These are phyloP conservation scores for Amborella trichopoda DNA, from an alignment of 164 flowering plant species.

Conservation along the genomic window DNA sequence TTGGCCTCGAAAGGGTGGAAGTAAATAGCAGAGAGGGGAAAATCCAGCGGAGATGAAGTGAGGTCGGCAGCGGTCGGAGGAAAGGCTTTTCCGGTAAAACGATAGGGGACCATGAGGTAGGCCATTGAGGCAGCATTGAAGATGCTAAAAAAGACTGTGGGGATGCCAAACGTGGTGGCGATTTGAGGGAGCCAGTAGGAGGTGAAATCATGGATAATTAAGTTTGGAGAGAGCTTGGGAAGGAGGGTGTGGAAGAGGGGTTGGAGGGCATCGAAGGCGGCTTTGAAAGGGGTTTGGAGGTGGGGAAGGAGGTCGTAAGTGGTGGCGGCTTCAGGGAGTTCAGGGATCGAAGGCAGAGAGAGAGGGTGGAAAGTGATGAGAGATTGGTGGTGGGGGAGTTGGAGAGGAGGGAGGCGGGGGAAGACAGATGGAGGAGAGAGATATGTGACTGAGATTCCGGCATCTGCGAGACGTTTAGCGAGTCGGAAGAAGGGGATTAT, in stretches of 20 bases:
- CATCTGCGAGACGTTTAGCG: not conserved
- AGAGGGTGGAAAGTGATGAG: no score
- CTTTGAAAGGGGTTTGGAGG: not conserved
- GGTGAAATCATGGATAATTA: not conserved
- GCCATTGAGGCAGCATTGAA: not conserved
- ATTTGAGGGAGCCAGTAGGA: not conserved
- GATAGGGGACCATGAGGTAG: not conserved
- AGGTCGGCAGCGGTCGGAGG: not conserved
- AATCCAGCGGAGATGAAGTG: no score
- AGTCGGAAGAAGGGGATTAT: conserved; percentile 2
- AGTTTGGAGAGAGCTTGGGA: not conserved
- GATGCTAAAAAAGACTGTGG: not conserved
- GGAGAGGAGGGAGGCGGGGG: conserved; percentile 5
- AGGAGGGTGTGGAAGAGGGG: not conserved
- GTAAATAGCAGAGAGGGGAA: conserved; percentile 7
- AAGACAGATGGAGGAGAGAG: conserved; percentile 3
- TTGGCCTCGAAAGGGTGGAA: conserved; percentile 3
- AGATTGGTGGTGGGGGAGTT: not conserved
- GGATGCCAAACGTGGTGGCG: not conserved
- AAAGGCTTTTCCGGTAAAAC: not conserved
- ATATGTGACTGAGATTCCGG: conserved; percentile 4
- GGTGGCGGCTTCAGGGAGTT: not conserved
- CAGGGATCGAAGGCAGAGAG: not conserved
- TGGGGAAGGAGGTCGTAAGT: not conserved
- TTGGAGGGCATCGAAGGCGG: not conserved